phyloP scores from a whole-genome alignment of 345 rosid species.

The Cardamine occulta region DNA sequence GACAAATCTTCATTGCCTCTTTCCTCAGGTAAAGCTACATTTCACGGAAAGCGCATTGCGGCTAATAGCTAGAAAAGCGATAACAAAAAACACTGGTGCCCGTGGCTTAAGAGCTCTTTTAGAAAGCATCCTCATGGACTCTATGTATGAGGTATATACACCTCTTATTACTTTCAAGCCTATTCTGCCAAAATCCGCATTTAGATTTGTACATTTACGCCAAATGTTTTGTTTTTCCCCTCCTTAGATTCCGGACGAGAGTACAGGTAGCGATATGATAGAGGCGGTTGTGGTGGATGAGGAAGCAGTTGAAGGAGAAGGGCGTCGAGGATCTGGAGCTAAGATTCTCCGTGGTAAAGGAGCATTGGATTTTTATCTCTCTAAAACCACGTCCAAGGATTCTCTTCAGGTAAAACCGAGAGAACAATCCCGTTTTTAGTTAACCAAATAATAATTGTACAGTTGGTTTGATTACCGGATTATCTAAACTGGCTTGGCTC shows the following conservation, averaged over 20 bases:
- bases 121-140: constrained; percentile 91
- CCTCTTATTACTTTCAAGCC: neutral
- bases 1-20: neutral
- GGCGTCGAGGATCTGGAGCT: constrained; percentile 60
- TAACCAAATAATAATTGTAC: neutral
- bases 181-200: neutral
- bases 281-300: constrained; percentile 91
- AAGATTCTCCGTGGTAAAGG: constrained; percentile 87
- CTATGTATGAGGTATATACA: constrained; percentile 91
- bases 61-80: constrained; percentile 84
- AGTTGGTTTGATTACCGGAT: constrained; percentile 7
- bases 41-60: constrained; percentile 74
- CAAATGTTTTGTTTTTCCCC: neutral
- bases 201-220: neutral
- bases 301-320: constrained; percentile 71
- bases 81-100: constrained; percentile 89
- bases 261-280: constrained; percentile 69
- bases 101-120: constrained; percentile 85
- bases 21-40: constrained; percentile 83
- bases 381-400: constrained; percentile 51
- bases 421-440: constrained; percentile 3
- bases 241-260: constrained; percentile 82
- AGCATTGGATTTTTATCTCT: constrained; percentile 70
- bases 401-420: constrained; percentile 36
- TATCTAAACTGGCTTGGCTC: neutral